phyloP scores from a whole-genome alignment of 352 stramenopile species.

The Phytophthora macrochlamydospora region DNA sequence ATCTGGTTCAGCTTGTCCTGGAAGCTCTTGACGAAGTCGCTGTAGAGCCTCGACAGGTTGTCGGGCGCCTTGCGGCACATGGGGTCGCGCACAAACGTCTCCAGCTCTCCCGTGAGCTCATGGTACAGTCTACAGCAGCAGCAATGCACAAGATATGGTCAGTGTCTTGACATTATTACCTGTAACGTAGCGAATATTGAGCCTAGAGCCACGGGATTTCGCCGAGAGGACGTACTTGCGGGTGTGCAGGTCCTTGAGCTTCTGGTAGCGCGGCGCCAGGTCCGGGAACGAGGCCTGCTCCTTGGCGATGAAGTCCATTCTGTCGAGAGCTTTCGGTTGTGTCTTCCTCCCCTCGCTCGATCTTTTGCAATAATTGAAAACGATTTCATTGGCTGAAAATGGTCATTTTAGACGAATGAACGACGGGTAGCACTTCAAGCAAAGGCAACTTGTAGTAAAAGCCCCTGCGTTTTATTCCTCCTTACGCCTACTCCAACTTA shows the following conservation, averaged over 20 bases:
- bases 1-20: constrained; percentile 97
- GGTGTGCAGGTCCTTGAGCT: constrained; percentile 90
- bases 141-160: too few relatives aligned
- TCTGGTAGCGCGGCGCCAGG: constrained; percentile 91
- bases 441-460: neutral
- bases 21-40: constrained; percentile 94
- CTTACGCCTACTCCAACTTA: neutral
- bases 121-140: constrained; percentile 92
- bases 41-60: constrained; percentile 87
- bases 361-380: neutral
- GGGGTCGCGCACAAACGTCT: constrained; percentile 92
- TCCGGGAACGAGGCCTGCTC: constrained; percentile 92
- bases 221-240: constrained; percentile 70
- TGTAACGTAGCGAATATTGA: too few relatives aligned
- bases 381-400: neutral
- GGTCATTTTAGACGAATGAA: neutral
- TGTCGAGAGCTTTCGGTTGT: neutral
- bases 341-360: constrained; percentile 1
- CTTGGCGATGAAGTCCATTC: constrained; percentile 86
- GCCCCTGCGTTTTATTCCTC: too few relatives aligned
- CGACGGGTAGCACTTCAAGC: too few relatives aligned
- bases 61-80: constrained; percentile 59
- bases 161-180: too few relatives aligned
- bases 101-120: constrained; percentile 94
- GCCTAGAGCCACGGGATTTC: neutral